Evolutionary conservation across 1,284 basidiomycete species (phyloP).

Genomic region (Marasmius fiardii): DNA sequence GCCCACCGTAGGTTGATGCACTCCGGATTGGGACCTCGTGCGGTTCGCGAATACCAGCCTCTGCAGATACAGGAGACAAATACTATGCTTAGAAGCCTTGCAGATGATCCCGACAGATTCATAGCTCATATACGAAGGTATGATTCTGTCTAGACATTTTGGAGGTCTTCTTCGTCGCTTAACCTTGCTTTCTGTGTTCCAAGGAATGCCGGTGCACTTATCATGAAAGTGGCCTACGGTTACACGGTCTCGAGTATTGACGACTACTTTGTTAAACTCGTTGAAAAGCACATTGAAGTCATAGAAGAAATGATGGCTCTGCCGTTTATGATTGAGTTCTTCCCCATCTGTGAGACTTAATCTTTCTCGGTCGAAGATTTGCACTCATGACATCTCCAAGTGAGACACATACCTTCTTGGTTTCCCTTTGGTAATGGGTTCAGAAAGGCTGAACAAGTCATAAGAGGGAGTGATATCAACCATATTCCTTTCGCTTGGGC

Average conservation of each 20-base stretch:
- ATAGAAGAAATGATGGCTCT: background rate
- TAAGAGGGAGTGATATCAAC: slow-evolving; percentile 9
- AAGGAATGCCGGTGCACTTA: background rate
- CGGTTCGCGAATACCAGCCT: slow-evolving; percentile 25
- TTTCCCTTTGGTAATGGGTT: slow-evolving; percentile 19
- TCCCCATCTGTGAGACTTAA: slow-evolving; percentile 14
- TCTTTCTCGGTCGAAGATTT: slow-evolving; percentile 15
- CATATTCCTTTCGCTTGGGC: slow-evolving; percentile 14
- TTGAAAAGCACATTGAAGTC: background rate
- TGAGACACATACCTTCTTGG: slow-evolving; percentile 20
- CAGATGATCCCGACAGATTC: background rate
- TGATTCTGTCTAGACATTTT: background rate
- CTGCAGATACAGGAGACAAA: slow-evolving; percentile 25
- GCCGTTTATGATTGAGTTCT: background rate
- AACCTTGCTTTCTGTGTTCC: background rate
- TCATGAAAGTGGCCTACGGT: slow-evolving; percentile 2
- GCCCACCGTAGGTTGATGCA: slow-evolving; percentile 23
- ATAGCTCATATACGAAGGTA: slow-evolving; percentile 2
- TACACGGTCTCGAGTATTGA: background rate
- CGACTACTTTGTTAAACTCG: background rate
- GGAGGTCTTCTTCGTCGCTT: background rate
- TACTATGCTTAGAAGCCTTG: background rate
- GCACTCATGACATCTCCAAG: background rate
- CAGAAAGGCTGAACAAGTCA: slow-evolving; percentile 5
- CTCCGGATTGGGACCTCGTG: slow-evolving; percentile 30